Evolutionary conservation across 345 rosid genomes (phyloP).

Genomic region (Hibiscus syriacus): DNA sequence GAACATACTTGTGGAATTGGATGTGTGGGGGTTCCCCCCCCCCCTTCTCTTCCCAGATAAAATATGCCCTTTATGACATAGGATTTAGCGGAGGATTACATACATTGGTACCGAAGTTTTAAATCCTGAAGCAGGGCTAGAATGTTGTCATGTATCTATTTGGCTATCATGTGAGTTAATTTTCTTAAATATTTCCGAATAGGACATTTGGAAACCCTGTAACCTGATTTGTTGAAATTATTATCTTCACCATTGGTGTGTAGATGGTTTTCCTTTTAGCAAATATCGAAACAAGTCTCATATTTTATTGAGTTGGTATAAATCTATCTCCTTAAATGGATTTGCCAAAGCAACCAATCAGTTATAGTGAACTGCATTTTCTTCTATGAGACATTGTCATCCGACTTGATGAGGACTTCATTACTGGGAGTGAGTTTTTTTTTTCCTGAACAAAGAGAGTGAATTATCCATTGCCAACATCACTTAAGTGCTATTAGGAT

Average conservation of each 20-base stretch:
- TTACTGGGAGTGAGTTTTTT: slow-evolving; percentile 23
- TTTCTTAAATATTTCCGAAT: neutral
- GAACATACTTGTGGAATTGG: neutral
- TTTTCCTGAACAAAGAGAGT: slow-evolving; percentile 14
- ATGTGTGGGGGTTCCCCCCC: too few relatives aligned
- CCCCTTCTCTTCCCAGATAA: neutral
- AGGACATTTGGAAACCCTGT: neutral
- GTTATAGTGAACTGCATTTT: slow-evolving; percentile 16
- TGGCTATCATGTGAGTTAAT: neutral
- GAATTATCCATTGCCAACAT: slow-evolving; percentile 33
- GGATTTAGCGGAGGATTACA: neutral
- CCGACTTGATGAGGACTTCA: slow-evolving; percentile 19
- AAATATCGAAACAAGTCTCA: neutral
- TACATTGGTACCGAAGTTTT: neutral
- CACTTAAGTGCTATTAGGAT: slow-evolving; percentile 40
- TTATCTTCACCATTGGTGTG: neutral
- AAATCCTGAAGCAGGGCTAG: neutral
- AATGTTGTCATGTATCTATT: neutral
- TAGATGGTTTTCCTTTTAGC: neutral
- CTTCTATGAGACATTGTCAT: slow-evolving; percentile 13
- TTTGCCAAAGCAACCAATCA: slow-evolving; percentile 17
- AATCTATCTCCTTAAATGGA: slow-evolving; percentile 2
- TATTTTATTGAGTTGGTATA: neutral
- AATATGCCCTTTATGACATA: neutral
- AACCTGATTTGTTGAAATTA: neutral